Conservation (phyloP, 2,329 filamentous ascomycete species). For the Diaporthe sp. region DNA sequence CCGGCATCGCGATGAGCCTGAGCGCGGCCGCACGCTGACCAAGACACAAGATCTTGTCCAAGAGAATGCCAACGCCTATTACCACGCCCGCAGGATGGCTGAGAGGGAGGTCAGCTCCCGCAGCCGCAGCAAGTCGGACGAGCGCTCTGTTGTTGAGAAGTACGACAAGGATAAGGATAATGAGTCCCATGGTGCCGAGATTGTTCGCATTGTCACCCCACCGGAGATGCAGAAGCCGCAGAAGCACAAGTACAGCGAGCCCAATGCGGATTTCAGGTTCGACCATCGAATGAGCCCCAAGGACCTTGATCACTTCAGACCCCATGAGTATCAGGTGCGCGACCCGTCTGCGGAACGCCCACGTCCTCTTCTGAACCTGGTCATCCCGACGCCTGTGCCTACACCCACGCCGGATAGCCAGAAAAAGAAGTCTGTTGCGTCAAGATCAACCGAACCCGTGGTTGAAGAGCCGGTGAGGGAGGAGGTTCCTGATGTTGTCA, state of each 20-base stretch:
- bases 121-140: slow-evolving; percentile 61
- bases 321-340: slow-evolving; percentile 44
- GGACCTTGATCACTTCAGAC: slow-evolving; percentile 53
- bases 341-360: slow-evolving; percentile 66
- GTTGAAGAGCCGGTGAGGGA: slow-evolving; percentile 35
- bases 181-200: slow-evolving; percentile 39
- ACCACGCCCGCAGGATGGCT: slow-evolving; percentile 66
- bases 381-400: slow-evolving; percentile 67
- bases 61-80: slow-evolving; percentile 67
- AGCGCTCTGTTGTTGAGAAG: slow-evolving; percentile 65
- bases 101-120: slow-evolving; percentile 65
- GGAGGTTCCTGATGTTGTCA: slow-evolving; percentile 45
- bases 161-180: slow-evolving; percentile 55
- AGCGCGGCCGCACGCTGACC: slow-evolving; percentile 43
- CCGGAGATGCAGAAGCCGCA: slow-evolving; percentile 58
- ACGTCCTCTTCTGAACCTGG: slow-evolving; percentile 69
- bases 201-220: slow-evolving; percentile 64
- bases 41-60: slow-evolving; percentile 57
- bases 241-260: slow-evolving; percentile 64
- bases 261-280: slow-evolving; percentile 72
- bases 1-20: slow-evolving; percentile 48
- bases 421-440: slow-evolving; percentile 42
- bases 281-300: slow-evolving; percentile 67
- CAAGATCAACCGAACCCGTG: slow-evolving; percentile 34
- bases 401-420: slow-evolving; percentile 59